Evolutionary conservation across 805 yeast genomes (phyloP), one percentile per base, ranked within the genome.

Genomic region (Teunomyces pallodes): DNA sequence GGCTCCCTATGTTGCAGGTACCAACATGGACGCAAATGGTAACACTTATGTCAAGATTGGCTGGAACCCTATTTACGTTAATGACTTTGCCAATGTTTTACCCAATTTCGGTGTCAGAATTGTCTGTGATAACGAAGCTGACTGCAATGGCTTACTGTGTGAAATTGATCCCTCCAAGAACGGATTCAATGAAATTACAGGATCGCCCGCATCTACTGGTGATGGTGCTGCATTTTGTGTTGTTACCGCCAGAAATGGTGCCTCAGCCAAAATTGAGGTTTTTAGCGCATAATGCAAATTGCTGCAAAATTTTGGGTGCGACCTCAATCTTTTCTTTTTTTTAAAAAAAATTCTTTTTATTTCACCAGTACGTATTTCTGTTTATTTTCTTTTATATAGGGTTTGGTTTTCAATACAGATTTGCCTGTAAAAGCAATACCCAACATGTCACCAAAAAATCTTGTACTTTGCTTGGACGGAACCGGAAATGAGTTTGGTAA

Each of bases 1-100:
- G 96, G 70, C 96, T 12, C 96, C 96, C 26, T 90, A 88, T 58
- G 96, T 90, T 54, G 95, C 94, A 12, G 97, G 97, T 54, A 89
- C 91, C 51, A 90, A 90, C 73, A 81, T 81, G 75, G 96, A 88
- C 64, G 67, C 65, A 52, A 68, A 61, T 50, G 85, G 88, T 29
- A 79, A 80, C 64, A 90, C 96, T 3, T 90, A 56, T 64, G 88
- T 87, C 54, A 90, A 88, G 69, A 80, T 90, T 63, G 96, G 92
- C 41, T 89, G 96, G 96, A 90, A 90, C 67, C 96, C 97, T 12
- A 79, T 86, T 48, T 87, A 88, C 66, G 65, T 87, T 57, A 92
- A 86, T 54, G 74, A 74, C 44, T 86, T 83, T 72, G 71, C 74
- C 53, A 66, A 74, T 57, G 67, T 67, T 3, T 71, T 67, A 53